Conservation (phyloP, 2,329 filamentous ascomycete genomes). For the Nakataea oryzae region DNA sequence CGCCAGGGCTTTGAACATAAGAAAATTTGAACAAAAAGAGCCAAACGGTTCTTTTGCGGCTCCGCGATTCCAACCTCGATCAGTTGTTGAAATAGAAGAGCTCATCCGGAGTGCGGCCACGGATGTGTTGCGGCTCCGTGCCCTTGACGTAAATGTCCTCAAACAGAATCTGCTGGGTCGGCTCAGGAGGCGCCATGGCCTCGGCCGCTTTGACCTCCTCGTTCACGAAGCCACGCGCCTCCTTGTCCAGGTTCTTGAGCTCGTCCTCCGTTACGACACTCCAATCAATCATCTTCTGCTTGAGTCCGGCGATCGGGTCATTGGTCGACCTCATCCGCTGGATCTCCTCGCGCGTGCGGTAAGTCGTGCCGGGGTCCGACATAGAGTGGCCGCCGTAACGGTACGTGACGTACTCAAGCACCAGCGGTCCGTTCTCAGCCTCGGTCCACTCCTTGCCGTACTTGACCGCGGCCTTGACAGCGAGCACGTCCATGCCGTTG, state of each 20-base stretch:
- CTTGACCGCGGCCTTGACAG: conserved; percentile 90
- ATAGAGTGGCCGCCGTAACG: conserved; percentile 99
- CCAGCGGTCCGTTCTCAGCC: conserved; percentile 80
- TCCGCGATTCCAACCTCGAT: conserved; percentile 1
- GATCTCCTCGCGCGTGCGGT: conserved; percentile 98
- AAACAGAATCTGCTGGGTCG: conserved; percentile 73
- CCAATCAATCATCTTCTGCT: conserved; percentile 98
- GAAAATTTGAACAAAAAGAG: no score
- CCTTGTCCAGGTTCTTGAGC: conserved; percentile 93
- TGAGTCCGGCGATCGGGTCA: conserved; percentile 94
- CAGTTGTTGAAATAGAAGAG: conserved; percentile 73
- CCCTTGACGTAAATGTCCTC: conserved; percentile 95
- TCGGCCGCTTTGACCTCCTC: conserved; percentile 85
- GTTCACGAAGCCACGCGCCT: conserved; percentile 76
- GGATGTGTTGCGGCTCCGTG: conserved; percentile 77
- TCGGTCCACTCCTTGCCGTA: conserved; percentile 84
- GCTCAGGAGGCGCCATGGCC: conserved; percentile 71
- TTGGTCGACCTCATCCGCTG: conserved; percentile 99
- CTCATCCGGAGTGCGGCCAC: conserved; percentile 83
- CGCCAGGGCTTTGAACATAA: neutral
- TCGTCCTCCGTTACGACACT: conserved; percentile 83
- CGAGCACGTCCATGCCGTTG: conserved; percentile 98
- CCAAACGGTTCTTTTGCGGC: neutral
- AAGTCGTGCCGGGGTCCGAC: conserved; percentile 98
- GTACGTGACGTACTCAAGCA: conserved; percentile 99